A percentile compares a stretch with the other conserved stretches of the same genome.
Conservation (phyloP, 257 asterid species). For the Plectranthus barbatus region DNA sequence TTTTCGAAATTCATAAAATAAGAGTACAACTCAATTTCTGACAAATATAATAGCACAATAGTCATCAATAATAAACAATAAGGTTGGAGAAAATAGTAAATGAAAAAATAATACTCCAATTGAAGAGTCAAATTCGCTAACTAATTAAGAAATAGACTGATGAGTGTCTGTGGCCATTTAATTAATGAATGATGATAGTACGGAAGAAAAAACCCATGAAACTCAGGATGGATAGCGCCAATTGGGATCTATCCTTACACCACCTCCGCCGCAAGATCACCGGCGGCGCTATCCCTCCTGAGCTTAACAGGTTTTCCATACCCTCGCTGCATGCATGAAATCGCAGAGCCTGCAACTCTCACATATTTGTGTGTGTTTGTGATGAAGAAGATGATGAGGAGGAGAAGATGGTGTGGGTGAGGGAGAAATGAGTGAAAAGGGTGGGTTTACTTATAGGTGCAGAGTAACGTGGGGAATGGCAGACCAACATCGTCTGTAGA, state of each 20-base stretch:
- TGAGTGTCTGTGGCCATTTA: neutral
- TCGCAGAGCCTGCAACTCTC: neutral
- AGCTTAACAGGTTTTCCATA: constrained; percentile 49
- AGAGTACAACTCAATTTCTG: too few relatives aligned
- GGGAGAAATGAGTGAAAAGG: constrained; percentile 15
- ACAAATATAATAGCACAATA: too few relatives aligned
- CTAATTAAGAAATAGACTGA: neutral
- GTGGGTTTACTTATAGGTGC: constrained; percentile 40
- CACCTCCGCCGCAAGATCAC: neutral
- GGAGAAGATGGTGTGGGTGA: neutral
- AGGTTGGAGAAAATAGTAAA: too few relatives aligned
- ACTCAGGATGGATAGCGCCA: constrained; percentile 84
- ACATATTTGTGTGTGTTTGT: too few relatives aligned
- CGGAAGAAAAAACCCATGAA: constrained; percentile 33
- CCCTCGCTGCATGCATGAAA: constrained; percentile 20
- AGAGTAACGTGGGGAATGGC: constrained; percentile 31
- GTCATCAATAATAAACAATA: too few relatives aligned
- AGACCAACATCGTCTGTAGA: constrained; percentile 18
- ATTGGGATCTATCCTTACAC: constrained; percentile 8
- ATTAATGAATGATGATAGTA: constrained; percentile 8
- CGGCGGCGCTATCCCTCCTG: constrained; percentile 78
- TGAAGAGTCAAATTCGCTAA: too few relatives aligned
- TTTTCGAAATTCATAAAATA: too few relatives aligned
- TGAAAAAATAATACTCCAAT: too few relatives aligned
- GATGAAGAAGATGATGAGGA: neutral